Percentiles rank a stretch among this genome's conserved stretches.
These are phyloP conservation scores for Crithidia brevicula DNA, from an alignment of 208 protist species.

Conservation along the genomic window DNA sequence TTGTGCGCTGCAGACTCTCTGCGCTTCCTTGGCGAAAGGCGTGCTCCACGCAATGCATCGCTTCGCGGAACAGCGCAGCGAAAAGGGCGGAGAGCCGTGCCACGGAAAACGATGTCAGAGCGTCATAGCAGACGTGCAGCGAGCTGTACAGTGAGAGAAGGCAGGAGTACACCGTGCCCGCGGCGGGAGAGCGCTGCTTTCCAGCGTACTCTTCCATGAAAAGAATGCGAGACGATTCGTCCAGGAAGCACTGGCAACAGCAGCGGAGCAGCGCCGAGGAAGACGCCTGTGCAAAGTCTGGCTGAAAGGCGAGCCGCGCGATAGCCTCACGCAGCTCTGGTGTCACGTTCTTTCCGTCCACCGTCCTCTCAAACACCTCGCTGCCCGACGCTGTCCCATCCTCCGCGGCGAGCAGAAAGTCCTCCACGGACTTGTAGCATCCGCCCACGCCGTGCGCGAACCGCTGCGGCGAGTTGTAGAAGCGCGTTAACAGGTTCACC, in stretches of 20 bases:
- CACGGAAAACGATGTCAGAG: constrained; percentile 29
- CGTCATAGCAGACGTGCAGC: constrained; percentile 49
- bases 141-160: constrained; percentile 71
- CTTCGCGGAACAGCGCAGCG: constrained; percentile 69
- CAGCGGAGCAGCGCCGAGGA: constrained; percentile 44
- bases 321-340: constrained; percentile 19
- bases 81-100: constrained; percentile 63
- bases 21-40: constrained; percentile 40
- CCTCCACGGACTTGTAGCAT: constrained; percentile 22
- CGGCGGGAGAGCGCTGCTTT: constrained; percentile 33
- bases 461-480: constrained; percentile 16
- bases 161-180: constrained; percentile 61
- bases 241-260: constrained; percentile 77
- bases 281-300: constrained; percentile 21
- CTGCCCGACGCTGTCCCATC: not conserved
- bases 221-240: constrained; percentile 43
- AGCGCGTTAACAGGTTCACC: constrained; percentile 65
- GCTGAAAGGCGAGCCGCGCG: constrained; percentile 15
- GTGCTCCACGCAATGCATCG: constrained; percentile 69
- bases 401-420: constrained; percentile 17
- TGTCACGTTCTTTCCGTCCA: not conserved
- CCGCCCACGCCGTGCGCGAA: constrained; percentile 24
- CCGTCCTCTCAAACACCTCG: constrained; percentile 12
- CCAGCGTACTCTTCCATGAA: constrained; percentile 67
- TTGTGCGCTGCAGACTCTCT: constrained; percentile 49